phyloP scores from a whole-genome alignment of 768 basidiomycete genomes.

The Suillus discolor region DNA sequence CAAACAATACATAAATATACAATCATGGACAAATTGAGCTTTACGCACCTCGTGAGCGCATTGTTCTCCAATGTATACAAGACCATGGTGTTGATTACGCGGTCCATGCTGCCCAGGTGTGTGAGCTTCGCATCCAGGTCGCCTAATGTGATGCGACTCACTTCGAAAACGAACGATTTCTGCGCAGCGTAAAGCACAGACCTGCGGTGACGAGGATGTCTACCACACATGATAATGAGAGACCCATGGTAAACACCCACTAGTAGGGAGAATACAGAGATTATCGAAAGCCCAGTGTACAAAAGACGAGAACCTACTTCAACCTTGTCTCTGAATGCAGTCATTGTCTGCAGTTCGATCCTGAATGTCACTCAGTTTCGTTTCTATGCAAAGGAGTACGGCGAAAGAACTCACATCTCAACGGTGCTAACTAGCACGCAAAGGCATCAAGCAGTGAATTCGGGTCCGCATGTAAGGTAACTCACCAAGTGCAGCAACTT shows the following conservation, averaged over 20 bases:
- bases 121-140: background rate
- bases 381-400: background rate
- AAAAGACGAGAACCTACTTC: constrained; percentile 14
- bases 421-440: constrained; percentile 25
- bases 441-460: constrained; percentile 1
- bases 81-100: constrained; percentile 47
- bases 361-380: constrained; percentile 10
- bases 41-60: constrained; percentile 44
- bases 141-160: constrained; percentile 10
- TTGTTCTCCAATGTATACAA: constrained; percentile 58
- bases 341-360: constrained; percentile 28
- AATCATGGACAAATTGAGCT: background rate
- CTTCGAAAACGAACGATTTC: constrained; percentile 42
- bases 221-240: constrained; percentile 49
- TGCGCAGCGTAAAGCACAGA: constrained; percentile 45
- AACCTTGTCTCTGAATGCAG: constrained; percentile 24
- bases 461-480: background rate
- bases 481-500: constrained; percentile 40
- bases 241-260: constrained; percentile 55
- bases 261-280: constrained; percentile 19
- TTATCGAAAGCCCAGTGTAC: constrained; percentile 14
- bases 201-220: constrained; percentile 52
- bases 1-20: constrained; percentile 15
- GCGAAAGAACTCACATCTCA: constrained; percentile 29
- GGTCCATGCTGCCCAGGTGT: constrained; percentile 41